Evolutionary conservation across 495 filamentous ascomycete species (phyloP).

Genomic region (Daldinia caldariorum): DNA sequence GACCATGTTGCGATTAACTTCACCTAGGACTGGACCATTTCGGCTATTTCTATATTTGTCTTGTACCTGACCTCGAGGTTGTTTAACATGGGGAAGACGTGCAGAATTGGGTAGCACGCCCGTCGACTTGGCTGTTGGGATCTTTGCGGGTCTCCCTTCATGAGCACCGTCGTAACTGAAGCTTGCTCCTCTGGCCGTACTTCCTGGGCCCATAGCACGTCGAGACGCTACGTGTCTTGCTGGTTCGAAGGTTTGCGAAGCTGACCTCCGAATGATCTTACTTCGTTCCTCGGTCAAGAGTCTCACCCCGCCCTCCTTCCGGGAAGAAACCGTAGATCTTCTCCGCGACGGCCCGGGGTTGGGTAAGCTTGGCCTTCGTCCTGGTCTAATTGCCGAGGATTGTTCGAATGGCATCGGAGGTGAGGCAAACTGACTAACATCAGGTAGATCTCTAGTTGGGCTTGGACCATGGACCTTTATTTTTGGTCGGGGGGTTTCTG

Average conservation of each 20-base stretch:
- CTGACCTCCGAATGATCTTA: slow-evolving; percentile 2
- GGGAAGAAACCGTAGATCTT: slow-evolving; percentile 7
- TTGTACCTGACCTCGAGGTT: slow-evolving; percentile 13
- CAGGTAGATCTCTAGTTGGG: slow-evolving; percentile 22
- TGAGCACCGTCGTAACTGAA: slow-evolving; percentile 25
- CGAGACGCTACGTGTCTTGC: slow-evolving; percentile 9
- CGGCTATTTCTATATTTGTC: slow-evolving; percentile 27
- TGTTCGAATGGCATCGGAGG: slow-evolving; percentile 33
- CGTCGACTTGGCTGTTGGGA: slow-evolving; percentile 2
- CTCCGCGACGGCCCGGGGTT: slow-evolving; percentile 23
- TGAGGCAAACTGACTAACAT: slow-evolving; percentile 33
- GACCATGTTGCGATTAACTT: slow-evolving; percentile 42
- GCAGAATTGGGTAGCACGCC: slow-evolving; percentile 6
- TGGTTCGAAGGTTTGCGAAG: slow-evolving; percentile 19
- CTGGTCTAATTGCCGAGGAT: slow-evolving; percentile 14
- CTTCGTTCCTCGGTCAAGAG: slow-evolving; percentile 3
- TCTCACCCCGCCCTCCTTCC: not conserved
- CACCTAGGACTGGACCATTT: slow-evolving; percentile 26
- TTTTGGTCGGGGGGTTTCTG: slow-evolving; percentile 35
- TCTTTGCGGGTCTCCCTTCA: slow-evolving; percentile 12
- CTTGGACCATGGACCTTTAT: slow-evolving; percentile 38
- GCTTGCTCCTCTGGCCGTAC: slow-evolving; percentile 7
- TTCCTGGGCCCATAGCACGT: slow-evolving; percentile 6
- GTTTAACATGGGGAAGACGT: slow-evolving; percentile 7
- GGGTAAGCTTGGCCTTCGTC: slow-evolving; percentile 3